Evolutionary conservation across 2,329 filamentous ascomycete genomes (phyloP), one percentile per base, ranked within the genome.

Genomic region (Stachybotrys echinatus): DNA sequence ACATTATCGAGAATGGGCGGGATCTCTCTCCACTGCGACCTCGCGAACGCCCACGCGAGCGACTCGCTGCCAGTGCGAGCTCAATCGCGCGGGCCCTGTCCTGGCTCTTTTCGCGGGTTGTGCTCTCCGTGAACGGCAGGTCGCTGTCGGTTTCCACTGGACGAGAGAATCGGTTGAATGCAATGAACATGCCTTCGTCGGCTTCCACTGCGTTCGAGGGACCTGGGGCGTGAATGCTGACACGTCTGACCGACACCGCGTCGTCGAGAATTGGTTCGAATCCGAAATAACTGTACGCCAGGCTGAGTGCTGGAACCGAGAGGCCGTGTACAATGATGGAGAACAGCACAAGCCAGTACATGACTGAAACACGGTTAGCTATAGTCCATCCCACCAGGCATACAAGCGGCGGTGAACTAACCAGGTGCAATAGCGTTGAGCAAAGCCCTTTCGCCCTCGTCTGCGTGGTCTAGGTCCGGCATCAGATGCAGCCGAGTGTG

Each of bases 261-360:
- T 73, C 65, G 6, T 75, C 71, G 23, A 61, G 61, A 51, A 72
- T 66, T 1, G 72, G 70, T 47, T 61, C 47, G 23, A 74, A 62
- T 14, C 64, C 66, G 49, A 63, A 61, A 50, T 55, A 67, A 17
- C 51, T 53, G 58, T 75, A 76, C 39, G 69, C 54, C 3, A 61
- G 27, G 50, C 68, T 68, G 14, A 75, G 65, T 1, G 61, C 55
- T 0, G 73, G 73, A 43, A 76, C 75, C 0, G 71, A 74, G 1
- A 76, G 62, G n/a, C 73, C 73, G 53, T 76, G 73, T 1, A 75
- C 64, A 8, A 75, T 54, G 53, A 76, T 74, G 42, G 69, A 74
- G 58, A 73, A 70, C 19, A 64, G 52, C n/a, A 53, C 54, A 21
- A 53, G 52, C 50, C 38, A 40, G 6, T 40, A 40, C 17, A 40